Base-by-base conservation (phyloP, 1,139 yeast genomes). In the Blastobotrys serpentis region DNA sequence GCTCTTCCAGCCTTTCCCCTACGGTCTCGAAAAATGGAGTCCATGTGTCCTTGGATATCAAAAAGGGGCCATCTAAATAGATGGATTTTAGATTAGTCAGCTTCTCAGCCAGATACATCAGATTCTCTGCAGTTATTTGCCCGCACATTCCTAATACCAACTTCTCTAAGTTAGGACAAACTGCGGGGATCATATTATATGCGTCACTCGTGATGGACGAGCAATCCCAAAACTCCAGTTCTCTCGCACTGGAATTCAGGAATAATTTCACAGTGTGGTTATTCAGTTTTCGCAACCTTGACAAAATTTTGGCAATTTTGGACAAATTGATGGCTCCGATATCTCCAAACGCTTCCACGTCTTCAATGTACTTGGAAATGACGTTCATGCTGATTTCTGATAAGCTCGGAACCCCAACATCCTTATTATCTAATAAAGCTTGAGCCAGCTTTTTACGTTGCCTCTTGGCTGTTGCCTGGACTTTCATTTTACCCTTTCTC, bases 81-180 rank as follows among this genome's bases (percentile, higher is more conserved):
- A 90, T 55, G 10, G 76, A 71, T 8, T 64, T 70, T 47, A 94
- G 69, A 23, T 77, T 65, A 0, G 70, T 69, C 43, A 90, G 70
- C 52, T 87, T 82, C 10, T 79, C 69, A 8, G 79, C 76, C 54
- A 77, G 79, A 61, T 86, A 84, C 18, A 72, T 63, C 52, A 92
- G 65, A 51, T 86, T 84, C 56, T 84, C 89, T 63, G 86, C 86
- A 58, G 84, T 89, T 34, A 92, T 69, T 58, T 86, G 94, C 2
- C 98, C 98, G 70, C 98, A 92, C 97, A 89, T 90, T 52, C 81
- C 81, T 43, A 92, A 70, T 0, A 84, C 84, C 37, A 92, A 67
- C 1, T 74, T 68, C 56, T 78, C 82, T 2, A 92, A 55, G 34
- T 82, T 73, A 0, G 97, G 96, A 56, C 97, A 86, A 63, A 70